Base-by-base conservation (phyloP, 2,329 filamentous ascomycete genomes). In the Phaeophleospora eucalypticola region DNA sequence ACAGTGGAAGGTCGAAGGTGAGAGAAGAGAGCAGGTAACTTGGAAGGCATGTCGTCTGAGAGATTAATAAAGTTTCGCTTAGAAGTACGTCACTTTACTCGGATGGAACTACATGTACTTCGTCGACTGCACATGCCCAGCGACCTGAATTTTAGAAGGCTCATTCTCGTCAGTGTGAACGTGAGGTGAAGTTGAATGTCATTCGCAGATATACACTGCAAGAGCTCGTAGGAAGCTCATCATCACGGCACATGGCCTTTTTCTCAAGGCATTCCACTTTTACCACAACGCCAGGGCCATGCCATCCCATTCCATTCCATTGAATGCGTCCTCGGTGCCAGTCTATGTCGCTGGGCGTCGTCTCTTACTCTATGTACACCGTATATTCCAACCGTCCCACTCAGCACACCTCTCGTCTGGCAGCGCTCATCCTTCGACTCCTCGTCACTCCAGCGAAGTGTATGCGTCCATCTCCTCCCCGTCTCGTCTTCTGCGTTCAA, bases 401-500 rank as follows among this genome's bases (percentile, higher is more conserved):
- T 7, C 29, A 21, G 16, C 18, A 19, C 15, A 20, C 10, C 15
- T 17, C 24, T 12, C 18, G 24, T 33, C 14, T 44, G 14, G 16
- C 17, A 8, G 14, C 34, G 8, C 15, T 20, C 43, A 7, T 8
- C 32, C 14, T 39, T 15, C n/a, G n/a, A n/a, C n/a, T n/a, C n/a
- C 12, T 24, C 18, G 9, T 68, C 57, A 87, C 71, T 91, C 86
- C 68, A 89, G 62, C 54, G 82, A 80, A 14, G 85, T 79, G 57
- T 85, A 76, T 61, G 85, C 82, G 48, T 82, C 74, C 61, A 91
- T 60, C 57, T 79, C 77, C 59, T 75, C 71, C 33, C 70, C 70
- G 49, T 68, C 68, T 58, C 73, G 70, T 58, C 76, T 66, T 62
- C 77, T 71, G 53, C 76, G 71, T 65, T 75, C 76, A 49, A 79